Evolutionary conservation across 139 green algal genomes (phyloP).

Genomic region (Picochlorum sp.): DNA sequence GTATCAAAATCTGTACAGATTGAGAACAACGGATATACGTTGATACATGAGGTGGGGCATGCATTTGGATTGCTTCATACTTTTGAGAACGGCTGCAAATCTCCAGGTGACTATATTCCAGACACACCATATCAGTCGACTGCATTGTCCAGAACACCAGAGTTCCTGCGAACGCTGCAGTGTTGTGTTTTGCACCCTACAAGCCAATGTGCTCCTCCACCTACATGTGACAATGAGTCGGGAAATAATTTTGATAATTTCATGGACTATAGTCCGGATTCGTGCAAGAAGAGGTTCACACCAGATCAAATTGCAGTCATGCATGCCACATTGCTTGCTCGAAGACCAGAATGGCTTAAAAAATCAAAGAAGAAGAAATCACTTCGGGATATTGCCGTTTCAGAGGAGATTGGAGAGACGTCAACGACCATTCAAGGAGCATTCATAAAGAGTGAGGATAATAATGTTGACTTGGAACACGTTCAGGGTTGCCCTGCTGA

Average conservation of each 20-base stretch:
- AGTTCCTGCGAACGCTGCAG: not conserved
- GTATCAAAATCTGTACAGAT: not conserved
- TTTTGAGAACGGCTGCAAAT: constrained; percentile 3
- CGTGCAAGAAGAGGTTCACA: not conserved
- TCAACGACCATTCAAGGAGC: not conserved
- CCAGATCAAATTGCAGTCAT: constrained; percentile 1
- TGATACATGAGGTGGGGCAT: not conserved
- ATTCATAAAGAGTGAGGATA: not conserved
- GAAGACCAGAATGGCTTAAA: not conserved
- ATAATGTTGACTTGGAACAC: not conserved
- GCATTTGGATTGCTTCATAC: not conserved
- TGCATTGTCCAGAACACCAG: not conserved
- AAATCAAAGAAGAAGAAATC: not conserved
- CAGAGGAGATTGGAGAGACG: not conserved
- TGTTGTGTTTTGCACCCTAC: not conserved
- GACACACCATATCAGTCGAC: not conserved
- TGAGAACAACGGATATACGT: not conserved
- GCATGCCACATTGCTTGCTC: not conserved
- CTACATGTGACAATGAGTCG: not conserved
- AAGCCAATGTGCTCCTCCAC: not conserved
- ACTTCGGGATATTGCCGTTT: not conserved
- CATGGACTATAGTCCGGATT: constrained; percentile 4
- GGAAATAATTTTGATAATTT: constrained; percentile 5
- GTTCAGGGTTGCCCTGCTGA: not conserved
- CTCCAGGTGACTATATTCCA: constrained; percentile 3